Evolutionary conservation across 495 filamentous ascomycete species (phyloP).

Genomic region (Neurospora sp.): DNA sequence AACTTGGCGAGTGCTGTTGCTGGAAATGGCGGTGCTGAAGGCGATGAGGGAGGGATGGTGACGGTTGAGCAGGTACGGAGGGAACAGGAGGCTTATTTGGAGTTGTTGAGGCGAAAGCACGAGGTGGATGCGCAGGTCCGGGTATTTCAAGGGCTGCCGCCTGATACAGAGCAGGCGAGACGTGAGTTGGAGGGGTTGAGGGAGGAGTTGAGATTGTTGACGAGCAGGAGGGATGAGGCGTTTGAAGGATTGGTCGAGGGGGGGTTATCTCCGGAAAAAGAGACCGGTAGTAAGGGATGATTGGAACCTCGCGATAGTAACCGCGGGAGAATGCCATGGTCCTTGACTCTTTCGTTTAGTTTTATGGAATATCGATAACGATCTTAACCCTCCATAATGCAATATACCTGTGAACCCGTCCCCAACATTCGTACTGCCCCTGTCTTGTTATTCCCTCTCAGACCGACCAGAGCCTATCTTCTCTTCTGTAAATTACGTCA

Average conservation of each 20-base stretch:
- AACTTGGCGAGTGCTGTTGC: constrained; percentile 29
- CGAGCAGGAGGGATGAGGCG: constrained; percentile 51
- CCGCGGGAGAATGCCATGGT: neutral
- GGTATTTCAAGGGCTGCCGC: constrained; percentile 59
- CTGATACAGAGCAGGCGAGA: constrained; percentile 55
- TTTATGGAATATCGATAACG: constrained; percentile 1
- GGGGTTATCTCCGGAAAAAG: constrained; percentile 28
- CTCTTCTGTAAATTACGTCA: neutral
- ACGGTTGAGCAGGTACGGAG: constrained; percentile 38
- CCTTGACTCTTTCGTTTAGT: neutral
- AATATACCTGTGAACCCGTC: neutral
- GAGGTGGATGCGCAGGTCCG: constrained; percentile 48
- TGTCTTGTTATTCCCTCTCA: neutral
- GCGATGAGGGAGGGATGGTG: constrained; percentile 29
- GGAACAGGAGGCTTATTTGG: constrained; percentile 45
- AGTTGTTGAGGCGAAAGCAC: constrained; percentile 39
- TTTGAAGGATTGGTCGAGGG: constrained; percentile 54
- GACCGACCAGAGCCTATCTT: neutral
- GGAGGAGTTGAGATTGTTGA: constrained; percentile 47
- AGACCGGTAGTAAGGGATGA: neutral
- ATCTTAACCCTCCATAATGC: neutral
- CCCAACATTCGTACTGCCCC: neutral
- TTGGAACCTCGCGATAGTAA: neutral
- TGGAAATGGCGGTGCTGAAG: constrained; percentile 39
- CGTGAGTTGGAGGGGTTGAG: constrained; percentile 55